Percentiles rank a stretch among this genome's conserved stretches.
phyloP scores from a whole-genome alignment of 129 eudicot species.

The sunflower (Helianthus annuus) region HanXRQr2.0-SUNRISE NC_035448.2:6892389-6892888 shows the following conservation, averaged over 20 bases:
- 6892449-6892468: conserved; percentile 39
- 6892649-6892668: conserved; percentile 45
- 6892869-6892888: conserved; percentile 38
- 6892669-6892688: conserved; percentile 44
- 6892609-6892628: conserved; percentile 40
- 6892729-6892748: conserved; percentile 35
- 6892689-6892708: conserved; percentile 51
- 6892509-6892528: conserved; percentile 47
- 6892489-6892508: conserved; percentile 44
- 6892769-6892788: conserved; percentile 58
- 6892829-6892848: conserved; percentile 50
- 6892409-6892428: conserved; percentile 43
- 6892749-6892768: conserved; percentile 37
- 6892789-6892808: conserved; percentile 48
- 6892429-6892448: conserved; percentile 49
- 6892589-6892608: conserved; percentile 54
- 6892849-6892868: conserved; percentile 46
- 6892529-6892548: conserved; percentile 52
- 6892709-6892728: conserved; percentile 49
- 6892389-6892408: conserved; percentile 47
- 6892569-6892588: conserved; percentile 44
- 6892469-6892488: conserved; percentile 46
- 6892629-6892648: conserved; percentile 44
- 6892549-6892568: conserved; percentile 49
- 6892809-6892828: conserved; percentile 64